Conservation (phyloP, 2,329 filamentous ascomycete species). For the Lanzia echinophila region DNA sequence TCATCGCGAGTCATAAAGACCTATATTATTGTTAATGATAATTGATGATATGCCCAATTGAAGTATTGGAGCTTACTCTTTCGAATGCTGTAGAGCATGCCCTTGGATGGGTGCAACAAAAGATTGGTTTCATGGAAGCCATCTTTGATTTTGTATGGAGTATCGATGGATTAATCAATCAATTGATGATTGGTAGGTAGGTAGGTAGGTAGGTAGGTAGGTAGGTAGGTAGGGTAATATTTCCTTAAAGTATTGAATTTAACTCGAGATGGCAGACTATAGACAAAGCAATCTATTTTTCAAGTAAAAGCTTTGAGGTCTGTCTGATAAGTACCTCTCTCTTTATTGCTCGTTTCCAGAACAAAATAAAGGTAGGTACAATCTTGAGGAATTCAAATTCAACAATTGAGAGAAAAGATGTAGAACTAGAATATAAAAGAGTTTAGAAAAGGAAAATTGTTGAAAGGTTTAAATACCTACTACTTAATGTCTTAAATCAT, state of each 20-base stretch:
- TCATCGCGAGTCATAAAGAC: slow-evolving; percentile 95
- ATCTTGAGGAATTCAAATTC: not conserved
- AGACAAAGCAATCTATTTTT: slow-evolving; percentile 23
- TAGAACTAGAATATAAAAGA: not conserved
- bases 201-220: not conserved
- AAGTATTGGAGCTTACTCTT: slow-evolving; percentile 49
- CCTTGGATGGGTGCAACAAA: slow-evolving; percentile 87
- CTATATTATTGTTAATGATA: slow-evolving; percentile 37
- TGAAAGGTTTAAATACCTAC: too few species aligned
- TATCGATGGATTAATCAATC: not conserved
- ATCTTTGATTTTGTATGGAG: slow-evolving; percentile 44
- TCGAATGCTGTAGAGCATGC: slow-evolving; percentile 97
- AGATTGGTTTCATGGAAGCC: slow-evolving; percentile 70
- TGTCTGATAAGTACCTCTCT: not conserved
- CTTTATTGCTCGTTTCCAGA: slow-evolving; percentile 7
- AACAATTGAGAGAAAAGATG: not conserved
- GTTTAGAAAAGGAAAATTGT: not conserved
- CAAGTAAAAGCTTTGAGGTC: slow-evolving; percentile 20
- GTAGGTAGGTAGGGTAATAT: not conserved
- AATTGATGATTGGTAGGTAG: not conserved
- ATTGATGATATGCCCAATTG: not conserved
- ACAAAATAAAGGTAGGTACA: slow-evolving; percentile 1
- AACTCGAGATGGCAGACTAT: not conserved
- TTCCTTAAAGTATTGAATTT: not conserved
- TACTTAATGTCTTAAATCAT: too few species aligned